These are phyloP conservation scores for Tulasnella sp. DNA, from an alignment of 768 basidiomycete species.

Conservation along the genomic window DNA sequence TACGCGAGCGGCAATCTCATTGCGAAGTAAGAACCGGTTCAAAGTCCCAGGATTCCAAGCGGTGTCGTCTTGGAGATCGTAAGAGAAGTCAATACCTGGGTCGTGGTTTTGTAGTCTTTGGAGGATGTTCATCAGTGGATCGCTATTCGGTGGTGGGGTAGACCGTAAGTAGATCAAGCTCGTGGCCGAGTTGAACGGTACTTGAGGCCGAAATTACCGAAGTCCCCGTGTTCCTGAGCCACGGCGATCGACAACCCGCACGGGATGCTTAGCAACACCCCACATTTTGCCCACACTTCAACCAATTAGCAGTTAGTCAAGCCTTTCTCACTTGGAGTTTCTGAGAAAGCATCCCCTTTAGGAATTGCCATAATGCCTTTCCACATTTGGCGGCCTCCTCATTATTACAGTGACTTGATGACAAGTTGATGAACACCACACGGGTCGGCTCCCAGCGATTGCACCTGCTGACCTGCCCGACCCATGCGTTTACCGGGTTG, in stretches of 20 bases:
- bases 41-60: slow-evolving; percentile 48
- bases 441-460: too few relatives aligned
- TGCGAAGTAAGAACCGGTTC: slow-evolving; percentile 35
- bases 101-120: slow-evolving; percentile 20
- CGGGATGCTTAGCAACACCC: background rate
- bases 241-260: background rate
- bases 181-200: background rate
- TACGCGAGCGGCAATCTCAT: slow-evolving; percentile 32
- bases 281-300: background rate
- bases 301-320: background rate
- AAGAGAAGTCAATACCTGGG: slow-evolving; percentile 42
- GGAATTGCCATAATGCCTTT: too few relatives aligned
- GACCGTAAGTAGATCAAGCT: background rate
- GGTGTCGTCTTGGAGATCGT: slow-evolving; percentile 39
- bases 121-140: slow-evolving; percentile 3
- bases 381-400: too few relatives aligned
- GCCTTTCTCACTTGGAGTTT: too few relatives aligned
- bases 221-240: background rate
- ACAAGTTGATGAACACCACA: too few relatives aligned
- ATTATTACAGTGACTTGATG: too few relatives aligned
- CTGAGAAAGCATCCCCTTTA: too few relatives aligned
- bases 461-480: too few relatives aligned
- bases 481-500: too few relatives aligned
- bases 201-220: background rate
- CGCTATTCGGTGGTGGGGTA: too few relatives aligned